Evolutionary conservation across 208 protist genomes (phyloP), one percentile per base, ranked within the genome.

Genomic region (Leishmania arabica): DNA sequence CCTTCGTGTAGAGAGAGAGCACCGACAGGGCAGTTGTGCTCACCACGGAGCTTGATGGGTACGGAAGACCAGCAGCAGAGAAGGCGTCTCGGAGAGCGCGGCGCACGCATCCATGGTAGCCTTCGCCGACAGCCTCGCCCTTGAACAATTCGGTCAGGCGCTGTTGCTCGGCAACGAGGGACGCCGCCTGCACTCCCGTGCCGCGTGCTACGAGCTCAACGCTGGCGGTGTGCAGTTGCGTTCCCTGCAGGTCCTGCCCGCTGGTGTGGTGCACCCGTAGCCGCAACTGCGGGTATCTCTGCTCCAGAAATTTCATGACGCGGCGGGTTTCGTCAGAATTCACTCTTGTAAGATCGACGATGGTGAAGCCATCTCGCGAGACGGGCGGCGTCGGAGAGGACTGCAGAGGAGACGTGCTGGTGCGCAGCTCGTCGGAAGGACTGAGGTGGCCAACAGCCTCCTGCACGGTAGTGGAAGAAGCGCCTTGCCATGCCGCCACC

Each of bases 71-170:
- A 11, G 84, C 62, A 13, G 87, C 84, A 19, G 69, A 47, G 84
- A 91, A 96, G 24, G 91, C 93, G 9, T 91, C 86, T 15, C 76
- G 79, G 49, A 96, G 74, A 13, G 93, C 91, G 8, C 90, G 84
- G 7, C 78, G 60, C 45, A 92, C 58, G 5, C 74, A 77, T 0
- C 72, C 49, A 51, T 77, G 47, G 82, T 84, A 89, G 13, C 82
- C 74, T 37, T 80, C 69, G 1, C 81, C 91, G 51, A 92, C 88
- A 7, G 89, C 73, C 66, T 95, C 90, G 6, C 94, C 94, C 17
- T 84, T 82, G 81, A 97, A 95, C 21, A 53, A 66, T 21, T 81
- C 64, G 37, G 93, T 80, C 11, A 89, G 87, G 0, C 27, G 65
- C 64, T 84, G 64, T 74, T 91, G 86, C 0, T 87, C 84, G 17